phyloP scores from a whole-genome alignment of 352 stramenopile species.

The Peronospora tabacina region DNA sequence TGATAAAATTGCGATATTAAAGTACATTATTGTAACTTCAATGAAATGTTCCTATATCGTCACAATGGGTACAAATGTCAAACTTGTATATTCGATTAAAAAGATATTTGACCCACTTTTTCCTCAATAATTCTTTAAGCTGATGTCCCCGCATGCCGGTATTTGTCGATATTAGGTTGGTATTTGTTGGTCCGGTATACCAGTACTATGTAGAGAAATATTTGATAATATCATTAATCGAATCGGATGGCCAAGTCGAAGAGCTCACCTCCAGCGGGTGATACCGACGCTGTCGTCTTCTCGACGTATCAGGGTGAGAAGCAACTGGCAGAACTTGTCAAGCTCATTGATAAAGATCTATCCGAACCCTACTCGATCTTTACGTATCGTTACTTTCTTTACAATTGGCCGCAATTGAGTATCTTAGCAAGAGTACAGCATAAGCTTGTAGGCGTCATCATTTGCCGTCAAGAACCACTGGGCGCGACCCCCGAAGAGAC shows the following conservation, averaged over 20 bases:
- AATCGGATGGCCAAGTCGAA: constrained; percentile 26
- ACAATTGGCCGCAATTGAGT: constrained; percentile 91
- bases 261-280: neutral
- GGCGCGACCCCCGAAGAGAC: constrained; percentile 49
- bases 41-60: too few species aligned
- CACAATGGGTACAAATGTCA: too few species aligned
- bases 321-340: constrained; percentile 87
- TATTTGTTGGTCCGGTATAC: too few species aligned
- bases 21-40: too few species aligned
- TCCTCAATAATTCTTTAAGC: too few species aligned
- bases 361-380: constrained; percentile 94
- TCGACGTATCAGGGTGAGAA: constrained; percentile 80
- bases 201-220: too few species aligned
- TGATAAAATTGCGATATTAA: too few species aligned
- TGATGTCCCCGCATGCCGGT: too few species aligned
- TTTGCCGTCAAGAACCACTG: constrained; percentile 87
- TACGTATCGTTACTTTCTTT: constrained; percentile 95
- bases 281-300: constrained; percentile 40
- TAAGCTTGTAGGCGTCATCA: constrained; percentile 87
- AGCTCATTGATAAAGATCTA: constrained; percentile 91
- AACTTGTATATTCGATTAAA: too few species aligned
- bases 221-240: neutral
- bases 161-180: too few species aligned
- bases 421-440: constrained; percentile 79
- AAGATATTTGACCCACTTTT: too few species aligned